Evolutionary conservation across 805 yeast species (phyloP), one percentile per base, ranked within the genome.

Genomic region (Hanseniaspora occidentalis): DNA sequence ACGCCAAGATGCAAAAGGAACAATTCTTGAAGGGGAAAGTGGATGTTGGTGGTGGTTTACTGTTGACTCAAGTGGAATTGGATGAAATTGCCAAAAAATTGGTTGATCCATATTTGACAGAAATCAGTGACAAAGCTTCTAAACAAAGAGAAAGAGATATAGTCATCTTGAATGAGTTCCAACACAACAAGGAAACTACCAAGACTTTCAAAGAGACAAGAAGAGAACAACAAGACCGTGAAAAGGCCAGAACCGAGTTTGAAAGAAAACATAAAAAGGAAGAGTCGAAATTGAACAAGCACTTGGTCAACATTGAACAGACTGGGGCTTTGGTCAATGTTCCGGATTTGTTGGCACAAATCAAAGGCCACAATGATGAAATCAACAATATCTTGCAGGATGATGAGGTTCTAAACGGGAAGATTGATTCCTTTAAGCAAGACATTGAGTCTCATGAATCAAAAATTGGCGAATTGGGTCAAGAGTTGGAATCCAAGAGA

Each of bases 1-100:
- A 64, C 29, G 71, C 74, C 6, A 62, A 62, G 16, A 49, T 59
- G 5, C 60, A 77, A 44, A 57, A 69, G 10, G 54, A 60, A 10
- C 20, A 38, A n/a, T 29, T 47, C 37, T 36, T 52, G 26, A 54
- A 45, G 39, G 50, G 48, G 52, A 72, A 73, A 49, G 73, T 73
- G 14, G 75, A 71, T 36, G 62, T 89, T 46, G 98, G 98, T 45
- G 95, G 94, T 46, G 97, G 96, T 2, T 68, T 84, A 43, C 73
- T 70, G 52, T 75, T 89, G 71, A 67, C 82, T 31, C 80, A 71
- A 44, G 71, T 67, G 17, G 96, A 88, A 52, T 73, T 92, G 45
- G 80, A 84, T 47, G 70, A 70, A 39, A 73, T 89, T 65, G 97
- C 98, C 17, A 64, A 75, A 45, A 70, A 77, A 36, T 68, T 83